Conservation (phyloP, 2,329 filamentous ascomycete species). For the Westerdykella sp. region DNA sequence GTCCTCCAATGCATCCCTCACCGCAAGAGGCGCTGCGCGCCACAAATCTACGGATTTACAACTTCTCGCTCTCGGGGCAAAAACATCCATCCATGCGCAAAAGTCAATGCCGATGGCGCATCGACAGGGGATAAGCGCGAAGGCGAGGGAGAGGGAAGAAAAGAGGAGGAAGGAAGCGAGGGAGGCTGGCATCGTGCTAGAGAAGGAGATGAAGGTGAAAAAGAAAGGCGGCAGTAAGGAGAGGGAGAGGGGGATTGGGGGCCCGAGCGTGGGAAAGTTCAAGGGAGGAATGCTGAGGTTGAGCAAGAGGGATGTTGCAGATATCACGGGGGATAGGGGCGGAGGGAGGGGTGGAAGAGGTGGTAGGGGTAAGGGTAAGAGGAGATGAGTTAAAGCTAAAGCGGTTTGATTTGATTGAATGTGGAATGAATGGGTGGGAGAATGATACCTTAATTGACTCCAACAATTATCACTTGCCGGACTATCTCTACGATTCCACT, state of each 20-base stretch:
- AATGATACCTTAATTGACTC: too few relatives aligned
- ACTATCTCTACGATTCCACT: too few relatives aligned
- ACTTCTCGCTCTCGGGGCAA: conserved; percentile 74
- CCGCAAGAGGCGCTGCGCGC: conserved; percentile 60
- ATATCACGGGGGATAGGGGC: conserved; percentile 54
- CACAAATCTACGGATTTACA: conserved; percentile 79
- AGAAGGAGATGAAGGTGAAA: conserved; percentile 49
- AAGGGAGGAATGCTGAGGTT: conserved; percentile 71
- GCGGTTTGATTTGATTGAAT: background rate
- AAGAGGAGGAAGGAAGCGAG: conserved; percentile 70
- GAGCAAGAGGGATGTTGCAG: conserved; percentile 68
- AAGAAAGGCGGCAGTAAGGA: conserved; percentile 33
- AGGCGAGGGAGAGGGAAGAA: conserved; percentile 59
- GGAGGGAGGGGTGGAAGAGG: conserved; percentile 20
- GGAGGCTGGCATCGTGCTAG: conserved; percentile 87
- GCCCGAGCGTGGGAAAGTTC: conserved; percentile 74
- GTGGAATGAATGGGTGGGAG: too few relatives aligned
- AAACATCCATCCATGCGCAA: conserved; percentile 66
- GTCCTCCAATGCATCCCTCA: conserved; percentile 30
- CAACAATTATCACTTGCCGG: too few relatives aligned
- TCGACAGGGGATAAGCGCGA: conserved; percentile 73
- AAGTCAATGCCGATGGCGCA: conserved; percentile 84
- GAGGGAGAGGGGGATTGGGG: conserved; percentile 60
- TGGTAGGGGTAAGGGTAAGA: conserved; percentile 2
- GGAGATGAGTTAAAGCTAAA: background rate